Evolutionary conservation across 768 basidiomycete species (phyloP), one percentile per base, ranked within the genome.

Genomic region (Russula sp.): DNA sequence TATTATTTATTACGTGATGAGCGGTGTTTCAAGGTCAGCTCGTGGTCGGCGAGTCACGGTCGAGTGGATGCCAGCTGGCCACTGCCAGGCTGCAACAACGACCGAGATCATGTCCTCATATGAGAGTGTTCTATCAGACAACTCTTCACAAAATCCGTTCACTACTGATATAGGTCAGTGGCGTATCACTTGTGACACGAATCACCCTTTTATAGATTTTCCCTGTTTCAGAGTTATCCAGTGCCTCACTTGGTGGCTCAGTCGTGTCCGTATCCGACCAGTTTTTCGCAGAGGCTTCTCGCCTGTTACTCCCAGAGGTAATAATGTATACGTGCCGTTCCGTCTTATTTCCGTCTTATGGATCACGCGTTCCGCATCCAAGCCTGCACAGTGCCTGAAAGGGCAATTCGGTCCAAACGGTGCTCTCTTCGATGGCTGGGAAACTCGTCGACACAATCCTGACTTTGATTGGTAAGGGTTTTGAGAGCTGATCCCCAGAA

Each of bases 321-420:
- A 69, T 45, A 16, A 68, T 45, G 14, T 49, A 10, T 44, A 51
- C 16, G 53, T 60, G 39, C 11, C 14, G 16, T 53, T 44, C 56
- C 6, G 7, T n/a, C 20, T 53, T 50, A 35, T 32, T 35, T 22
- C 59, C n/a, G 22, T 59, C 18, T 35, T 53, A 42, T 57, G 34
- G 42, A 52, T 35, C 42, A 47, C 47, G 45, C 40, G 45, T 59
- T 8, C 40, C 22, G 42, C 45, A 4, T 14, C 52, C 10, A 31
- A 97, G 94, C 89, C 95, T 7, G 85, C 95, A 27, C 83, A 81
- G 4, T 92, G 87, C 67, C 75, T 97, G 71, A 94, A 95, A 74
- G 97, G 97, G n/a, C 92, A 94, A 68, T 99, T 94, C 69, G 96
- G 96, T 7, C 91, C 94, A 3, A 96, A 94, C 47, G 97, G 97